These are phyloP conservation scores for Diutina neorugosa DNA, from an alignment of 1,139 yeast genomes.

Conservation along the genomic window DNA sequence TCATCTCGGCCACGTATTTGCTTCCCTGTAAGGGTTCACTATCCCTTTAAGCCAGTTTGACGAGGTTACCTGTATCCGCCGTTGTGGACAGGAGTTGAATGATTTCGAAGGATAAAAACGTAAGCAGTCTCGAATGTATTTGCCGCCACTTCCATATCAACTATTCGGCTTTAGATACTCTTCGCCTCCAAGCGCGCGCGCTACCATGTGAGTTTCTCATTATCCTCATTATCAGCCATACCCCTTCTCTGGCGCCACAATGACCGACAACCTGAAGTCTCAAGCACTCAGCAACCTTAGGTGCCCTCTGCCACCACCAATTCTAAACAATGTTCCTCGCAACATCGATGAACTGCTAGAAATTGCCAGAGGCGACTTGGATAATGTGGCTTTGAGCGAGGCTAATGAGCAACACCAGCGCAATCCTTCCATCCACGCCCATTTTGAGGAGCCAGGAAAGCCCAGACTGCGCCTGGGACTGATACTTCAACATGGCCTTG, in stretches of 20 bases:
- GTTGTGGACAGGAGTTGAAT: no score
- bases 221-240: not conserved
- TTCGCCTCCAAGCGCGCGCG: not conserved
- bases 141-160: no score
- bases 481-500: not conserved
- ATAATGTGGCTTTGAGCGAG: not conserved
- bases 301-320: slow-evolving; percentile 3
- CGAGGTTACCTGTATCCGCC: no score
- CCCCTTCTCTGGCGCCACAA: not conserved
- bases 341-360: not conserved
- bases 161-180: no score
- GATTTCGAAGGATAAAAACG: no score
- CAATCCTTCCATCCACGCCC: not conserved
- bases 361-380: not conserved
- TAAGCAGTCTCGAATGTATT: no score
- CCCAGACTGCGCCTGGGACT: not conserved
- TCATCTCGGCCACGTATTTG: no score
- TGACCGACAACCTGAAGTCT: not conserved
- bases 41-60: no score
- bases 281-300: not conserved
- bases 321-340: not conserved
- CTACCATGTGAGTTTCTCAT: not conserved
- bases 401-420: not conserved
- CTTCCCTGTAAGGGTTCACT: no score
- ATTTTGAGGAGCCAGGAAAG: not conserved